A percentile compares a stretch with the other conserved stretches of the same genome.
Conservation (phyloP, 805 yeast genomes). For the Teunomyces panamensis region DNA sequence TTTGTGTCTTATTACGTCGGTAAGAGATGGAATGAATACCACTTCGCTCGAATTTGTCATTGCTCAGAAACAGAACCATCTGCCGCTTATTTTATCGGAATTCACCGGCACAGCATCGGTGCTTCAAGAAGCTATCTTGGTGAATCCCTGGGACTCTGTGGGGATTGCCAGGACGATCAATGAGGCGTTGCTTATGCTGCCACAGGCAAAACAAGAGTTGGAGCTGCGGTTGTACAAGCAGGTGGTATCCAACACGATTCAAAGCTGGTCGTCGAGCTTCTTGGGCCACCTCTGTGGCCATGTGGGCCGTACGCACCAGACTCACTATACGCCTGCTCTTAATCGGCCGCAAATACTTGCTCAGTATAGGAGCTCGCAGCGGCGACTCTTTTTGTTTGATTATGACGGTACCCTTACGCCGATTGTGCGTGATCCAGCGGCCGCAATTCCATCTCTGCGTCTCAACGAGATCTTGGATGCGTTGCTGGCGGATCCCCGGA, state of each 20-base stretch:
- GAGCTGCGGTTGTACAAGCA: conserved; percentile 57
- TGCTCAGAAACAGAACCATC: conserved; percentile 69
- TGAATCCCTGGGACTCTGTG: conserved; percentile 96
- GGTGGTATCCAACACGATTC: conserved; percentile 70
- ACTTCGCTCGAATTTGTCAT: conserved; percentile 90
- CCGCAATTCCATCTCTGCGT: conserved; percentile 88
- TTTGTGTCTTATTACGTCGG: conserved; percentile 80
- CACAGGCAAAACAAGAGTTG: conserved; percentile 41
- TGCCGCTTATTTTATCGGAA: conserved; percentile 86
- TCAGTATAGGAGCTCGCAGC: conserved; percentile 56
- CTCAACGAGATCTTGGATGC: conserved; percentile 56
- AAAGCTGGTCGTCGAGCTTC: conserved; percentile 72
- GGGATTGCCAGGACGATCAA: conserved; percentile 86
- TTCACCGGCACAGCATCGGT: conserved; percentile 86
- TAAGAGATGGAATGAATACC: conserved; percentile 95
- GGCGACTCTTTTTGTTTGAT: conserved; percentile 85
- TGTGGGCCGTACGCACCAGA: conserved; percentile 36
- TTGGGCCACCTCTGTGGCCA: conserved; percentile 48
- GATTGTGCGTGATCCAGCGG: conserved; percentile 95
- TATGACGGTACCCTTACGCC: conserved; percentile 98
- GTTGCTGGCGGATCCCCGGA: conserved; percentile 70
- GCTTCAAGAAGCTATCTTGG: conserved; percentile 68
- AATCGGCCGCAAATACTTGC: conserved; percentile 64
- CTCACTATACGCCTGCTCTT: conserved; percentile 65
- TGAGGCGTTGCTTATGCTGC: conserved; percentile 57